Percentiles rank a stretch among this genome's conserved stretches.
Evolutionary conservation across 768 basidiomycete genomes (phyloP).

Genomic region (Coprinopsis strossmayeri): DNA sequence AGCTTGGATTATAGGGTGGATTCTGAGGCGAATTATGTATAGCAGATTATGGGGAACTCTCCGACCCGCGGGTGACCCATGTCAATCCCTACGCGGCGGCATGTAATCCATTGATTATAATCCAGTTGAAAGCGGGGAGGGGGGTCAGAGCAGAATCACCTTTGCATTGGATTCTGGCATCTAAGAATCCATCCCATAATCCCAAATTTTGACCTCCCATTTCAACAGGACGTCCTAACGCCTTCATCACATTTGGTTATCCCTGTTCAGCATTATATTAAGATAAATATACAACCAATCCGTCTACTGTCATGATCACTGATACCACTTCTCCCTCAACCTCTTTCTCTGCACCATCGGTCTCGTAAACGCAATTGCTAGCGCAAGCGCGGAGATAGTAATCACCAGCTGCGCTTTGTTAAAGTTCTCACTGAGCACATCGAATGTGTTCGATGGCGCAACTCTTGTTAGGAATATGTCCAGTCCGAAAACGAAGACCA

Average conservation of each 20-base stretch:
- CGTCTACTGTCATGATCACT: not conserved
- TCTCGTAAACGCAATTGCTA: constrained; percentile 74
- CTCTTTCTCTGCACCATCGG: constrained; percentile 74
- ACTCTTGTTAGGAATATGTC: constrained; percentile 87
- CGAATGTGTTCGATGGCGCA: constrained; percentile 86
- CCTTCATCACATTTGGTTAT: not conserved
- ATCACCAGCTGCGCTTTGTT: constrained; percentile 89
- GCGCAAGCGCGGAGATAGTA: constrained; percentile 63
- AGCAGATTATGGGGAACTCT: too few relatives aligned
- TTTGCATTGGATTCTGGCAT: too few relatives aligned
- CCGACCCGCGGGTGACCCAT: too few relatives aligned
- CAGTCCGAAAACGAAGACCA: constrained; percentile 80
- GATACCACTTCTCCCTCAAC: constrained; percentile 69
- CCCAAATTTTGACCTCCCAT: too few relatives aligned
- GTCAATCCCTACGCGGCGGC: too few relatives aligned
- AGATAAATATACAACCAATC: not conserved
- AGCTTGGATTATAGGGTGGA: too few relatives aligned
- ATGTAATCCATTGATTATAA: too few relatives aligned
- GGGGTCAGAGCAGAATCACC: too few relatives aligned
- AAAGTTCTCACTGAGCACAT: constrained; percentile 86
- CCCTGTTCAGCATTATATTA: not conserved
- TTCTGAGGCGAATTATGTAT: too few relatives aligned
- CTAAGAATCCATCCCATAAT: too few relatives aligned
- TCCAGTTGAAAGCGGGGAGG: too few relatives aligned
- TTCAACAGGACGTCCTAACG: not conserved